These are phyloP conservation scores for Teratosphaeria epicoccoides DNA, from an alignment of 2,329 filamentous ascomycete genomes.

Conservation along the genomic window DNA sequence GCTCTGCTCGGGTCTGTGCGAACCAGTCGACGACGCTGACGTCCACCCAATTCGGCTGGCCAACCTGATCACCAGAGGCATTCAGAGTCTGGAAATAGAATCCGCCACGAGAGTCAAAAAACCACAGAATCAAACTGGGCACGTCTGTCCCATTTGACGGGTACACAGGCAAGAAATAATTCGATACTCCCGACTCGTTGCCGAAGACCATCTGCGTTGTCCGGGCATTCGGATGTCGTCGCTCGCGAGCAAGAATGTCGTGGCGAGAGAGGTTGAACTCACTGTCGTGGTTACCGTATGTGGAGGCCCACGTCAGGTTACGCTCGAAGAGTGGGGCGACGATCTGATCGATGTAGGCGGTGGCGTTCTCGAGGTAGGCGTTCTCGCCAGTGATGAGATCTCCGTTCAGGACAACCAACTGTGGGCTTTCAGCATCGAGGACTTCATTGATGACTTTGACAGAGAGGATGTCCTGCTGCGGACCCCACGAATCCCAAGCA, in stretches of 20 bases:
- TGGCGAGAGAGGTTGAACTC: slow-evolving; percentile 46
- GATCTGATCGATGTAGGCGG: slow-evolving; percentile 48
- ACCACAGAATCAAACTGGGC: slow-evolving; percentile 52
- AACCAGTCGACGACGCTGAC: slow-evolving; percentile 39
- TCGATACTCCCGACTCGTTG: slow-evolving; percentile 36
- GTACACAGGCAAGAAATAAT: slow-evolving; percentile 47
- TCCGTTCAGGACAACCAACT: slow-evolving; percentile 59
- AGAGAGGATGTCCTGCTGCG: slow-evolving; percentile 47
- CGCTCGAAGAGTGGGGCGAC: slow-evolving; percentile 48
- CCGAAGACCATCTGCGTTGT: slow-evolving; percentile 36
- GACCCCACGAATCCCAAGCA: slow-evolving; percentile 21
- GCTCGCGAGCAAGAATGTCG: slow-evolving; percentile 33
- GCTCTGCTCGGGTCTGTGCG: slow-evolving; percentile 14
- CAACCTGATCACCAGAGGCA: slow-evolving; percentile 16
- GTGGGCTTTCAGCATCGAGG: slow-evolving; percentile 45
- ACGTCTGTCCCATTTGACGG: slow-evolving; percentile 30
- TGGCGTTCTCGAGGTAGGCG: slow-evolving; percentile 44
- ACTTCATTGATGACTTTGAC: slow-evolving; percentile 47
- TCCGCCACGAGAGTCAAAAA: slow-evolving; percentile 58
- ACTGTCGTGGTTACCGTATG: slow-evolving; percentile 63
- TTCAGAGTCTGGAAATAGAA: slow-evolving; percentile 35
- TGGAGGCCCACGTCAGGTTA: slow-evolving; percentile 52
- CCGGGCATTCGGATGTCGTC: slow-evolving; percentile 24
- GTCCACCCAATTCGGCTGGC: slow-evolving; percentile 37
- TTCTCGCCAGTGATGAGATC: slow-evolving; percentile 63